Conservation (phyloP, 306 rosid species). For the Inga oerstediana region DNA sequence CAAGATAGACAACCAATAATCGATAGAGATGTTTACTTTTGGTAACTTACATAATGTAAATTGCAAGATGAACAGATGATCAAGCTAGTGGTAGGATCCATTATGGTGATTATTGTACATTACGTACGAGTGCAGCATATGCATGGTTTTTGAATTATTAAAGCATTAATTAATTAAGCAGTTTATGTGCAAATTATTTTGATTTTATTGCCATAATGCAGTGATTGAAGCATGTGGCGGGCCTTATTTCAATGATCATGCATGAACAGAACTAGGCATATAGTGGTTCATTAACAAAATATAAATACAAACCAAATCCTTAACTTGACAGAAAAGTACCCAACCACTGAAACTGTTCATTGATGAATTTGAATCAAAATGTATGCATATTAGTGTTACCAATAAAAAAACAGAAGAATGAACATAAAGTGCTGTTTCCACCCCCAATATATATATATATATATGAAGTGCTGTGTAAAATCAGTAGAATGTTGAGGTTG, state of each 20-base stretch:
- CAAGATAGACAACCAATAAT: background rate
- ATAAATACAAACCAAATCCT: background rate
- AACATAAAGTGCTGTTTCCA: background rate
- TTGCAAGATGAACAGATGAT: background rate
- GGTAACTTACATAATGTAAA: background rate
- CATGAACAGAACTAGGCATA: background rate
- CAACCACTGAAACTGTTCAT: background rate
- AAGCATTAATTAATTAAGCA: no score
- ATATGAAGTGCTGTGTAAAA: background rate
- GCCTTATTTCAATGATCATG: background rate
- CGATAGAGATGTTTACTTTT: background rate
- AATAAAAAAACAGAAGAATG: background rate
- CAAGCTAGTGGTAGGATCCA: background rate
- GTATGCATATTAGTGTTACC: background rate
- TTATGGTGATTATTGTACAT: background rate
- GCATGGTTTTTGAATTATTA: background rate
- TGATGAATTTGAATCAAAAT: background rate
- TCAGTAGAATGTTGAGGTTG: background rate
- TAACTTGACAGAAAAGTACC: background rate
- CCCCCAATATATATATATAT: background rate
- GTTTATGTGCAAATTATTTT: background rate
- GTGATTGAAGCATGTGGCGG: background rate
- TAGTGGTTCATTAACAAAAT: background rate
- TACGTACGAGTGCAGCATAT: background rate
- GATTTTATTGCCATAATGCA: background rate